phyloP scores from a whole-genome alignment of 1,139 yeast species.

The Kodamaea alishanica region DNA sequence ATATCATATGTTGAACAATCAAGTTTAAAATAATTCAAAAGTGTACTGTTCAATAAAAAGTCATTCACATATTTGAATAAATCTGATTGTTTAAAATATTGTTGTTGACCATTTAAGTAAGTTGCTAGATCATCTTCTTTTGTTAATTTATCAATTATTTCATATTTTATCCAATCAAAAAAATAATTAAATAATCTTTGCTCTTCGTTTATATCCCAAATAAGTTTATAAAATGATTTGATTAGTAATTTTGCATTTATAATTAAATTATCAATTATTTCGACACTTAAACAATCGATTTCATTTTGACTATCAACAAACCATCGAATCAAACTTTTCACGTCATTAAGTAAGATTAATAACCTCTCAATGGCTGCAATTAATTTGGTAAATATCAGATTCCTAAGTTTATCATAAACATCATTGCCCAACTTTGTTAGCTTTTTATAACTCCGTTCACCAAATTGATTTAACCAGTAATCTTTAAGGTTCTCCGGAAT shows the following conservation, averaged over 20 bases:
- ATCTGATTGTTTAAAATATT: conserved; percentile 21
- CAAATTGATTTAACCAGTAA: conserved; percentile 50
- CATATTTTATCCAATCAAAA: conserved; percentile 43
- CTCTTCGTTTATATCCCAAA: conserved; percentile 52
- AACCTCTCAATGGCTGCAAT: conserved; percentile 58
- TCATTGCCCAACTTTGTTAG: conserved; percentile 52
- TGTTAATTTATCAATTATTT: conserved; percentile 33
- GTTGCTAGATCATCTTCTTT: conserved; percentile 35
- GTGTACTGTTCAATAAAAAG: conserved; percentile 23
- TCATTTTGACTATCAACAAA: conserved; percentile 17
- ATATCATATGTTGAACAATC: conserved; percentile 18
- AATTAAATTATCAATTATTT: conserved; percentile 25
- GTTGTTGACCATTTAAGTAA: conserved; percentile 18
- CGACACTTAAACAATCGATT: conserved; percentile 18
- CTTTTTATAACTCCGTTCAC: conserved; percentile 64
- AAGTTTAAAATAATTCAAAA: conserved; percentile 24
- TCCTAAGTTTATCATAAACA: conserved; percentile 48
- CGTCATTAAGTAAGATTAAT: conserved; percentile 45
- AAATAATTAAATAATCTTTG: conserved; percentile 50
- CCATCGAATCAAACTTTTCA: conserved; percentile 47
- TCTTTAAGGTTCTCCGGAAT: conserved; percentile 41
- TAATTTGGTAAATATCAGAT: conserved; percentile 45
- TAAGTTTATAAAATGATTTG: conserved; percentile 34
- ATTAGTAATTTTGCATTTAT: conserved; percentile 29
- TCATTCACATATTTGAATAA: conserved; percentile 31